Conservation (phyloP, 2,329 filamentous ascomycete genomes). For the Metarhizium robertsii region DNA sequence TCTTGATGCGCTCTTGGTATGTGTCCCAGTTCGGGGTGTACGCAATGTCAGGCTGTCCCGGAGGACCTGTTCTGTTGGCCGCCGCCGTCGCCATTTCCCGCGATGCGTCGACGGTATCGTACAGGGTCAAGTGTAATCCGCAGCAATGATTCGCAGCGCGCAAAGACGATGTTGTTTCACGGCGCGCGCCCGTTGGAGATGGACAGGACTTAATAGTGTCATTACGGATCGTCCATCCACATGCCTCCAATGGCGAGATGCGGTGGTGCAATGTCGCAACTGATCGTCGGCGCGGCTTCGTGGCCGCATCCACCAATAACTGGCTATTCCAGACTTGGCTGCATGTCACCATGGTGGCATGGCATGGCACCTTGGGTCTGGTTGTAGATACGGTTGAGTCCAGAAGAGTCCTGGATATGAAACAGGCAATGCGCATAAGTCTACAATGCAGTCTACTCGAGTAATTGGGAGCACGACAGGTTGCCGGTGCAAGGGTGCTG, state of each 20-base stretch:
- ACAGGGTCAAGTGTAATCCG: no score
- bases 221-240: not conserved
- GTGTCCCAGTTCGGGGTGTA: conserved; percentile 46
- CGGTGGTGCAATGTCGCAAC: conserved; percentile 2
- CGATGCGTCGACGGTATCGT: no score
- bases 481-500: no score
- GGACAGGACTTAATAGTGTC: not conserved
- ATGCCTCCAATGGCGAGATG: not conserved
- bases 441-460: no score
- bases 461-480: no score
- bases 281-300: not conserved
- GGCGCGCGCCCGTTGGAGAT: not conserved
- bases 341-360: not conserved
- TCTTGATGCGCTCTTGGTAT: conserved; percentile 40
- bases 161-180: no score
- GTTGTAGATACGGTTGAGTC: no score
- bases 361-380: not conserved
- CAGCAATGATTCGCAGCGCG: no score
- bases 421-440: no score
- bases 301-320: not conserved
- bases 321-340: not conserved
- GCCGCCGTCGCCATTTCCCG: not conserved
- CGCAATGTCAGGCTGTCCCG: conserved; percentile 47
- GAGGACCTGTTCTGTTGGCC: conserved; percentile 16
- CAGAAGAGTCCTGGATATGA: no score